These are phyloP conservation scores for Mallotus nudiflorus DNA, from an alignment of 345 rosid species.

Conservation along the genomic window DNA sequence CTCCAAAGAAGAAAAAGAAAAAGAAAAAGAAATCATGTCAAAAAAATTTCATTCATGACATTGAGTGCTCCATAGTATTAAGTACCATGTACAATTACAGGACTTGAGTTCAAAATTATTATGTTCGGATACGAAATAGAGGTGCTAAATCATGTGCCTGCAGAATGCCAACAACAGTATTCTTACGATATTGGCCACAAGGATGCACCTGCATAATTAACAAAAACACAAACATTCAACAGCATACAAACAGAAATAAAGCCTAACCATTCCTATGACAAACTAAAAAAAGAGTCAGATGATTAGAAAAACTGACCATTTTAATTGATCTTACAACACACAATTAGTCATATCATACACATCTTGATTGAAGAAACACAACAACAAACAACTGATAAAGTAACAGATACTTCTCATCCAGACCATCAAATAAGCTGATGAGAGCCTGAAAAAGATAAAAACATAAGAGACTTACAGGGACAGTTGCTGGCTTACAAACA, in stretches of 20 bases:
- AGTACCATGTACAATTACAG: background rate
- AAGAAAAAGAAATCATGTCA: background rate
- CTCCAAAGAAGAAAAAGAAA: background rate
- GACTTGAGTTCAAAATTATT: slow-evolving; percentile 4
- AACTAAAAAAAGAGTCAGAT: too few relatives aligned
- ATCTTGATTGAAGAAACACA: background rate
- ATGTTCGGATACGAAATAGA: slow-evolving; percentile 77
- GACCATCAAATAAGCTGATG: background rate
- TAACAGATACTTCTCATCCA: background rate
- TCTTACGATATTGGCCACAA: slow-evolving; percentile 95
- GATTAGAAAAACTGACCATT: too few relatives aligned
- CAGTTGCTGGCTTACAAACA: slow-evolving; percentile 78
- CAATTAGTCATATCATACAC: too few relatives aligned
- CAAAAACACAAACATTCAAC: background rate
- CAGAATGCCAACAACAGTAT: slow-evolving; percentile 93
- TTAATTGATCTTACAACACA: too few relatives aligned
- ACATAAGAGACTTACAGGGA: slow-evolving; percentile 65
- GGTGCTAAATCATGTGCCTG: slow-evolving; percentile 77
- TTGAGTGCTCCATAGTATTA: background rate
- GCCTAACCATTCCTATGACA: background rate
- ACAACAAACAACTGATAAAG: background rate
- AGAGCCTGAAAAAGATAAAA: background rate
- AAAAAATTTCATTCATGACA: background rate
- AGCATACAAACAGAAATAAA: background rate
- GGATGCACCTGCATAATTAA: slow-evolving; percentile 71